phyloP scores from a whole-genome alignment of 768 basidiomycete species.

The Asterophora lycoperdoides region DNA sequence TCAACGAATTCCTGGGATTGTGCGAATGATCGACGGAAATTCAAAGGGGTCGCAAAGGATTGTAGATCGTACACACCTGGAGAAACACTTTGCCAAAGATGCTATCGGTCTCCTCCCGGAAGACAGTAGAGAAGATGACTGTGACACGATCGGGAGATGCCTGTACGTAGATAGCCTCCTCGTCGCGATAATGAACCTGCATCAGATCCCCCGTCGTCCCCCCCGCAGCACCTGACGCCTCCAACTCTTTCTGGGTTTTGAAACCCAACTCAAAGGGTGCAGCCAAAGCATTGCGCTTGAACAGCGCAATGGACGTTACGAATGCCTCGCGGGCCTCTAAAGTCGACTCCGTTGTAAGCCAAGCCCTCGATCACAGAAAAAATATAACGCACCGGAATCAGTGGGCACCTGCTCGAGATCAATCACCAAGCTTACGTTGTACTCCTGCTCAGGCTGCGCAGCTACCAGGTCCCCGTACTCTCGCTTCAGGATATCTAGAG shows the following conservation, averaged over 20 bases:
- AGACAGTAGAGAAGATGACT: slow-evolving; percentile 95
- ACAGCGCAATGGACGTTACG: slow-evolving; percentile 73
- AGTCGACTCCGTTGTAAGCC: slow-evolving; percentile 7
- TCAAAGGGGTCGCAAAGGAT: not conserved
- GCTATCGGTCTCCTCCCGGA: slow-evolving; percentile 95
- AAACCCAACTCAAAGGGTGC: slow-evolving; percentile 94
- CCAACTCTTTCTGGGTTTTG: slow-evolving; percentile 76
- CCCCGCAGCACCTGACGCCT: slow-evolving; percentile 59
- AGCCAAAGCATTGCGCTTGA: slow-evolving; percentile 92
- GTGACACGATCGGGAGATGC: slow-evolving; percentile 94
- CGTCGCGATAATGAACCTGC: slow-evolving; percentile 91
- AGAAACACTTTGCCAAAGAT: slow-evolving; percentile 98
- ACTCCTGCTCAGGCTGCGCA: slow-evolving; percentile 75
- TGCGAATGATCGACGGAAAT: slow-evolving; percentile 2
- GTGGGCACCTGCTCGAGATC: slow-evolving; percentile 83
- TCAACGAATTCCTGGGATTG: slow-evolving; percentile 89
- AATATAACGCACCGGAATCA: slow-evolving; percentile 59
- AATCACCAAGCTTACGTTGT: slow-evolving; percentile 82
- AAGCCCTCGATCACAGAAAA: not conserved
- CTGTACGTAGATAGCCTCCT: slow-evolving; percentile 95
- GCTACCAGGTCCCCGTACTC: slow-evolving; percentile 79
- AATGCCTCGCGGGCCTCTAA: slow-evolving; percentile 77
- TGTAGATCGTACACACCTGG: slow-evolving; percentile 53
- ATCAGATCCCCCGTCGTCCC: slow-evolving; percentile 76
- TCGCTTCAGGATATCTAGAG: slow-evolving; percentile 66